These are phyloP conservation scores for Catenaria anguillulae DNA, from an alignment of 371 early-diverging fungal genomes.

Conservation along the genomic window DNA sequence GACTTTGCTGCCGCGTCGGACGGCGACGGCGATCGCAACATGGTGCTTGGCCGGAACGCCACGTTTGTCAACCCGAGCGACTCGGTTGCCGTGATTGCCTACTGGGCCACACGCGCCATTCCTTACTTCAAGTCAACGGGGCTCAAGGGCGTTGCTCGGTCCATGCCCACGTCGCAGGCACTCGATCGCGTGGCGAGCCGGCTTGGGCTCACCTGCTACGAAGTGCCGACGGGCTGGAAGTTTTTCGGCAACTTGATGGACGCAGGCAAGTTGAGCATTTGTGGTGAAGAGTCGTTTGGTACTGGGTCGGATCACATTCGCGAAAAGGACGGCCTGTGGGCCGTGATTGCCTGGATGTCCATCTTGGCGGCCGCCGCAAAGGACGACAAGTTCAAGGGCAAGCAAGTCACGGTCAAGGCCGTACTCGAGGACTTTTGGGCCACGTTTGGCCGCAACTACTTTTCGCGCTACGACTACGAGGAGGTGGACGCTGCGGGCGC, in stretches of 20 bases:
- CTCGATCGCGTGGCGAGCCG: conserved; percentile 77
- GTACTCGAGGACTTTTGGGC: conserved; percentile 64
- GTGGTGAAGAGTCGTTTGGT: conserved; percentile 96
- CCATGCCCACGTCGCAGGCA: conserved; percentile 90
- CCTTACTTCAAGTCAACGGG: conserved; percentile 71
- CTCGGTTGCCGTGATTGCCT: conserved; percentile 92
- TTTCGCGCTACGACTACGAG: conserved; percentile 92
- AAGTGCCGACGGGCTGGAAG: conserved; percentile 90
- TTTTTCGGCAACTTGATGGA: conserved; percentile 99
- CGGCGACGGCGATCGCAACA: conserved; percentile 57
- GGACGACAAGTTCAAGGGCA: conserved; percentile 35
- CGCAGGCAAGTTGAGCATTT: conserved; percentile 81
- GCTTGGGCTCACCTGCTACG: conserved; percentile 57
- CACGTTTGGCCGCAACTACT: conserved; percentile 90
- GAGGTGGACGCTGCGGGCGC: conserved; percentile 77
- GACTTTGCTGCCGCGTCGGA: conserved; percentile 91
- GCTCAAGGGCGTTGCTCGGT: conserved; percentile 19
- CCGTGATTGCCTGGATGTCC: conserved; percentile 82
- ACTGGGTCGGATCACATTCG: conserved; percentile 95
- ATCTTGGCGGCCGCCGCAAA: conserved; percentile 54
- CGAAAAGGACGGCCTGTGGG: conserved; percentile 98
- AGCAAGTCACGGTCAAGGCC: conserved; percentile 40
- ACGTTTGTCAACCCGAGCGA: conserved; percentile 94
- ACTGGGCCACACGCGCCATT: conserved; percentile 58
- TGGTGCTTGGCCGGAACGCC: conserved; percentile 21